Base-by-base conservation (phyloP, 345 rosid species). In the Citrus inodora region DNA sequence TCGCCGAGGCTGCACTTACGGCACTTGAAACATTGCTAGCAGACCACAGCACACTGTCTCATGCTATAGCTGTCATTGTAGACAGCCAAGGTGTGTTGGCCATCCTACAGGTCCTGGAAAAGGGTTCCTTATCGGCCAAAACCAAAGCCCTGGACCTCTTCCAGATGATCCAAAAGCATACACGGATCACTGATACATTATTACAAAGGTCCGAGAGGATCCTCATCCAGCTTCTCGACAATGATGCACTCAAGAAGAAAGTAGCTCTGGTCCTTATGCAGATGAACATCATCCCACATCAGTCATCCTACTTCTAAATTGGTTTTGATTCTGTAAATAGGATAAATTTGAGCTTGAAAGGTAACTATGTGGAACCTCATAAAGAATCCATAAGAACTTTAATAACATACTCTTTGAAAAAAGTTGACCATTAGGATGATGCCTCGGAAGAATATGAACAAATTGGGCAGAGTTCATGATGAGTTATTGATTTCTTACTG, bases 261-360 rank as follows among this genome's bases (percentile, higher is more conserved):
- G 87, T 80, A 38, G 92, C 88, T 38, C 70, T 84, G 48, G 87
- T 85, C 76, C 90, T 87, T 71, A 67, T 68, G 74, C 86, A 85
- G 73, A 87, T 89, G 90, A 58, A 78, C 6, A 16, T 84, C 78
- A 76, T 89, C 56, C 92, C 90, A 4, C 85, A 87, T 17, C 92
- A 89, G 73, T 89, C 92, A 19, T 89, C 90, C n/a, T 89, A 85
- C 74, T 87, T 89, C 82, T 89, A 82, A 89, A 58, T 53, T 61
- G 53, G 27, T 65, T 55, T 48, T 42, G 22, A 14, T 33, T 55
- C 17, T 32, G 70, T 63, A 71, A 30, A 14, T 64, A 16, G 14
- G 71, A 48, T 13, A 70, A 32, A 46, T 22, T 67, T 16, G 51
- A 46, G 16, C 17, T 46, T 11, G 4, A 46, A 46, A 46, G 51